Evolutionary conservation across 192 early-diverging fungal species (phyloP), one percentile per base, ranked within the genome.

Genomic region (Rhizoclosmatium globosum): DNA sequence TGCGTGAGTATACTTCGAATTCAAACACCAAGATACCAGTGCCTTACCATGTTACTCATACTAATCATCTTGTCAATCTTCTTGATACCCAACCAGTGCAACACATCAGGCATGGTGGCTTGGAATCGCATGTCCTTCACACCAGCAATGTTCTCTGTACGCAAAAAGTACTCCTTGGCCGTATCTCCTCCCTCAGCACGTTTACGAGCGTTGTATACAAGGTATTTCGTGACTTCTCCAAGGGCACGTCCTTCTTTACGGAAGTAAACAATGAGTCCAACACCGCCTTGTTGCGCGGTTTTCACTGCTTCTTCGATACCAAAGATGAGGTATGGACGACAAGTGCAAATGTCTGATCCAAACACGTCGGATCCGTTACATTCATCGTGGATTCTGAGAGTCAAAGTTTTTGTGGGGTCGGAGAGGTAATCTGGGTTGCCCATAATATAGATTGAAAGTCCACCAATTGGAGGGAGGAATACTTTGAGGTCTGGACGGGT

Each of bases 51-150:
- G 57, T 86, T 85, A 53, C 64, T 70, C 86, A 89, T 87, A 21
- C 70, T 81, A 82, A 95, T 98, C 86, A 98, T 93, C 46, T 94
- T 88, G 80, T 98, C 96, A 83, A 98, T 98, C 81, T 95, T 95
- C 71, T 89, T 88, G 71, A 98, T 94, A 38, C 96, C 96, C 19
- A 98, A 86, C 96, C 96, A 98, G 82, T 98, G 96, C 82, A 98
- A 86, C 3, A 95, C 94, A 79, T 98, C 96, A 15, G 95, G 96
- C 96, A 97, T 98, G 65, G 96, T 87, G 0, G 96, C 95, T 74
- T 98, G 96, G 93, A 96, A 98, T 2, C 96, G 91, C 93, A 96
- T 94, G 78, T 98, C 96, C 87, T 97, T 95, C 47, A 95, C 94
- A 53, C 95, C 94, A 38, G 95, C 95, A 71, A 96, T 91, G 78